Base-by-base conservation (phyloP, 306 rosid genomes). In the Datisca glomerata region DNA sequence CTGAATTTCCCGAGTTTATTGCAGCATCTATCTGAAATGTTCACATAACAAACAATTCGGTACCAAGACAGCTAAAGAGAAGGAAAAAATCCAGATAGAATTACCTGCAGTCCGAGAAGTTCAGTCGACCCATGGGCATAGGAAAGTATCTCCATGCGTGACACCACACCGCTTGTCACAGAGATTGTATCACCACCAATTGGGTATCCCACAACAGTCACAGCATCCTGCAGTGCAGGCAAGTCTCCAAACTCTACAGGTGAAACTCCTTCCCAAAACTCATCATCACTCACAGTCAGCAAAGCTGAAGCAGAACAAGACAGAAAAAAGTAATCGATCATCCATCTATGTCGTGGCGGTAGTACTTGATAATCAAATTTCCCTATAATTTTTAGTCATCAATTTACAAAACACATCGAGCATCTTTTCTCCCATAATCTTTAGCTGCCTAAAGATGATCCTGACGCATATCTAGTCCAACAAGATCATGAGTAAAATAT, bases 161-260 rank as follows among this genome's bases (percentile, higher is more conserved):
- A 91, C 4, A 91, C 92, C 45, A 80, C 98, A 46, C 98, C 96
- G 66, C 96, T 84, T 24, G 98, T 91, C 60, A 91, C 98, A 23
- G 96, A 91, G 64, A 91, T 84, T 32, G 96, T 91, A 67, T 91
- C 94, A 27, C 96, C 94, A 5, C 98, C 98, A 66, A 91, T 80
- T 8, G 98, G 98, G 47, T 91, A 91, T 49, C 98, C 96, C 49
- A 91, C 96, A 21, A 91, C 98, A 57, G 84, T 91, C 28, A 91
- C 92, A 0, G 96, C 92, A 64, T 91, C 98, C 59, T 84, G 96
- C 36, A 91, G 86, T 4, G 94, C 57, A 18, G 96, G 96, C 68
- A 91, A 64, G 12, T 70, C 71, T 41, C 98, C 94, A 53, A 91
- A 91, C 52, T 84, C 81, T 32, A 91, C 81, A 20, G 92, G 81